Percentiles rank a stretch among this genome's conserved stretches.
Conservation (phyloP, 345 rosid genomes). For the Salix exigua region DNA sequence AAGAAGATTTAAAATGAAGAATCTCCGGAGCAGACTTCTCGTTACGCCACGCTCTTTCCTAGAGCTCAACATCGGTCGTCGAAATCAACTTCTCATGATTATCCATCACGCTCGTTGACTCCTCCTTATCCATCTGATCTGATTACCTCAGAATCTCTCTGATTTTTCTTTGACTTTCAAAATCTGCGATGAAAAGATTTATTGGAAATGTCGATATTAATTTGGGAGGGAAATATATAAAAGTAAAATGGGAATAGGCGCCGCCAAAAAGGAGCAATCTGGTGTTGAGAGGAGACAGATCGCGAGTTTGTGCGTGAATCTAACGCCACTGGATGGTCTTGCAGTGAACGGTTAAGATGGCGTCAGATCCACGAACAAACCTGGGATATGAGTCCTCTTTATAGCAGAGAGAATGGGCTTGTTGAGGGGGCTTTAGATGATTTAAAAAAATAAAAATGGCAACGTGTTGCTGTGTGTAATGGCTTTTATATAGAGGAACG, state of each 20-base stretch:
- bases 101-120: slow-evolving; percentile 19
- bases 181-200: neutral
- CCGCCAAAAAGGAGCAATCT: neutral
- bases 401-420: neutral
- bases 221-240: slow-evolving; percentile 3
- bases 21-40: slow-evolving; percentile 93
- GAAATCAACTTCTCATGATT: slow-evolving; percentile 59
- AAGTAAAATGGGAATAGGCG: neutral
- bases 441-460: neutral
- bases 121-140: slow-evolving; percentile 27
- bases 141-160: neutral
- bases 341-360: slow-evolving; percentile 20
- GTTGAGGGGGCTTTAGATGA: neutral
- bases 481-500: neutral
- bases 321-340: slow-evolving; percentile 7
- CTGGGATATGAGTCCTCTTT: slow-evolving; percentile 10
- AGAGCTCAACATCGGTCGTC: slow-evolving; percentile 61
- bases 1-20: slow-evolving; percentile 51
- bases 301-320: slow-evolving; percentile 41
- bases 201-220: neutral
- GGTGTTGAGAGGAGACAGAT: slow-evolving; percentile 17
- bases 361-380: slow-evolving; percentile 28
- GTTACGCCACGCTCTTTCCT: slow-evolving; percentile 78
- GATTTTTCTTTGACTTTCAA: neutral
- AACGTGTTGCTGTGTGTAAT: slow-evolving; percentile 30